Conservation (phyloP, 345 rosid genomes). For the Euclidium syriacum region DNA sequence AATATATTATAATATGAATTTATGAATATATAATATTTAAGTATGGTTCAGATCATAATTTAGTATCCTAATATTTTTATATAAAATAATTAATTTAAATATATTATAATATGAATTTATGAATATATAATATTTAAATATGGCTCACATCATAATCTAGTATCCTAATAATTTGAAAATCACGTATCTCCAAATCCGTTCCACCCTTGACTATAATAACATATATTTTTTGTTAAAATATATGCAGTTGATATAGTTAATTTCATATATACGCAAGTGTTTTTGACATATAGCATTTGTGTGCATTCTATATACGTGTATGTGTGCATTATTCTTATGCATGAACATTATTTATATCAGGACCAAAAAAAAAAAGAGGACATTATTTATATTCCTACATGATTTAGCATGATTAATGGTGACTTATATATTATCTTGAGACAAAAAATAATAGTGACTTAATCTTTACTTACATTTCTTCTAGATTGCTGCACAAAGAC, state of each 20-base stretch:
- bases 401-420: slow-evolving; percentile 26
- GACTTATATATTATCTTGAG: slow-evolving; percentile 26
- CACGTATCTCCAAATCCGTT: too few relatives aligned
- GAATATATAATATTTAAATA: too few relatives aligned
- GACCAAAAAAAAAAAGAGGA: too few relatives aligned
- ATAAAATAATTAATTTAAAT: too few relatives aligned
- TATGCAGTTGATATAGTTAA: background rate
- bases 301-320: slow-evolving; percentile 18
- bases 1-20: too few relatives aligned
- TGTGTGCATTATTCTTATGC: slow-evolving; percentile 10
- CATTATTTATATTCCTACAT: background rate
- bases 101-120: too few relatives aligned
- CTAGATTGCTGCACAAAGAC: slow-evolving; percentile 19
- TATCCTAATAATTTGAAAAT: too few relatives aligned
- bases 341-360: slow-evolving; percentile 1
- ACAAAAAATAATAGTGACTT: slow-evolving; percentile 14
- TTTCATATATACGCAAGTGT: slow-evolving; percentile 16
- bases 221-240: background rate
- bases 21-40: too few relatives aligned
- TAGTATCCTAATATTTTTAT: too few relatives aligned
- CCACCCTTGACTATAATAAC: too few relatives aligned
- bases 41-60: too few relatives aligned
- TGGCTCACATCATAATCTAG: too few relatives aligned
- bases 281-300: slow-evolving; percentile 23
- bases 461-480: slow-evolving; percentile 22